Base-by-base conservation (phyloP, 345 rosid genomes). In the Psidium guajava region DNA sequence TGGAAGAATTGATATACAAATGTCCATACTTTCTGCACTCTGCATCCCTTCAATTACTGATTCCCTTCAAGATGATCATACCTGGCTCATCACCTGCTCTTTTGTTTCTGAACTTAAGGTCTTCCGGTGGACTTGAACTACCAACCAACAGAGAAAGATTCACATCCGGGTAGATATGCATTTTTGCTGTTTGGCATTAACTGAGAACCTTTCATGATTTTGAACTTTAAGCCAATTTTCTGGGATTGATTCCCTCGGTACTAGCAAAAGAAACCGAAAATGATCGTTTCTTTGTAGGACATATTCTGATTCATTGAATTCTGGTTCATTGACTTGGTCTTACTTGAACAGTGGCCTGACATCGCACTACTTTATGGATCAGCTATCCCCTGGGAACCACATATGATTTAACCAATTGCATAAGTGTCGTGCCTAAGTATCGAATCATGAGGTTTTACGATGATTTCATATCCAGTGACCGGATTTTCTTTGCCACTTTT, bases 241-340 rank as follows among this genome's bases (percentile, higher is more conserved):
- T 59, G 27, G 5, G 4, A 59, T 1, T 6, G 36, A 59, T 59
- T 59, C 18, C 36, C 36, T 59, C 36, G 0, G 4, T 27, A 59
- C 3, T 57, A 57, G 64, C 28, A 5, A 57, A 57, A 57, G 61
- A 57, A 57, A 21, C 57, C 3, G 1, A 13, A 57, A 57, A 57
- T 57, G 61, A 24, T 24, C 4, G 32, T 58, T 58, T 24, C 27
- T 56, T 11, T 56, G 27, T 56, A 24, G 61, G 61, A 56, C 22
- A 0, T 56, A 10, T 56, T 24, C 6, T 8, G 27, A 3, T 56
- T 56, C 28, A 5, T 57, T 25, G 3, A 0, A 36, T 36, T 36
- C 6, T 8, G 27, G 6, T 56, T 56, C 28, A 5, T 57, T 25
- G 3, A 0, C 32, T 0, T 11, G 24, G 27, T 1, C 5, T 25